Conservation (phyloP, 2,329 filamentous ascomycete species). For the Zelopaecilomyces penicillatus region DNA sequence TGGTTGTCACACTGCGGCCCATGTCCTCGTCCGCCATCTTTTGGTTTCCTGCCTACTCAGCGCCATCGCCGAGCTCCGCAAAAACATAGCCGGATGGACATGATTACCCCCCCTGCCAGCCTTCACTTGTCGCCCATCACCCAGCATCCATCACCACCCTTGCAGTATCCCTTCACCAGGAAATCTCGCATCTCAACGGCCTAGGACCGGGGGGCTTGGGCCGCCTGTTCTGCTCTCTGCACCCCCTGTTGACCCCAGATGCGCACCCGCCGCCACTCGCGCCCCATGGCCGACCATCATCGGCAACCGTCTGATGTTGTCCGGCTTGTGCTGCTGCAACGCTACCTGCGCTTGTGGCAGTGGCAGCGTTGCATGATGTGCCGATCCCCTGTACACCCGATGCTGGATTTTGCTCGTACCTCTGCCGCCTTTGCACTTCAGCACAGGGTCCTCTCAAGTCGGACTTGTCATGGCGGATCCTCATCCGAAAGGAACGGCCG, state of each 20-base stretch:
- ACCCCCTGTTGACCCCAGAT: slow-evolving; percentile 11
- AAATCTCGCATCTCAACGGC: slow-evolving; percentile 14
- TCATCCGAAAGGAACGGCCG: not conserved
- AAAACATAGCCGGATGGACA: slow-evolving; percentile 1
- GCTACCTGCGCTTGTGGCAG: not conserved
- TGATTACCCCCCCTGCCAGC: slow-evolving; percentile 2
- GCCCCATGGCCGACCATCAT: slow-evolving; percentile 6
- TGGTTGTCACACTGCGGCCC: no score
- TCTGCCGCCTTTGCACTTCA: slow-evolving; percentile 2
- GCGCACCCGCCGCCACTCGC: slow-evolving; percentile 9
- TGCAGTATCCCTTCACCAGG: slow-evolving; percentile 5
- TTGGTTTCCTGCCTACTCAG: no score
- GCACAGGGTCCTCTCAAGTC: slow-evolving; percentile 1
- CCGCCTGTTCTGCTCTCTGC: not conserved
- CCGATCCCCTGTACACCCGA: slow-evolving; percentile 3
- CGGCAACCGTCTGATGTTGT: slow-evolving; percentile 2
- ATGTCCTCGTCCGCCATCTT: no score
- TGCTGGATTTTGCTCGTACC: not conserved
- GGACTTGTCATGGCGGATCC: slow-evolving; percentile 4
- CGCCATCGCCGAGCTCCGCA: slow-evolving; percentile 5
- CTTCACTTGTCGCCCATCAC: not conserved
- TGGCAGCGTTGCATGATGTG: slow-evolving; percentile 1
- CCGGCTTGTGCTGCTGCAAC: slow-evolving; percentile 1
- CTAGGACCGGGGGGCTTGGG: slow-evolving; percentile 1
- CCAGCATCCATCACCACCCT: not conserved